A percentile compares a stretch with the other conserved stretches of the same genome.
Conservation (phyloP, 352 stramenopile genomes). For the Hyaloperonospora brassicae region DNA sequence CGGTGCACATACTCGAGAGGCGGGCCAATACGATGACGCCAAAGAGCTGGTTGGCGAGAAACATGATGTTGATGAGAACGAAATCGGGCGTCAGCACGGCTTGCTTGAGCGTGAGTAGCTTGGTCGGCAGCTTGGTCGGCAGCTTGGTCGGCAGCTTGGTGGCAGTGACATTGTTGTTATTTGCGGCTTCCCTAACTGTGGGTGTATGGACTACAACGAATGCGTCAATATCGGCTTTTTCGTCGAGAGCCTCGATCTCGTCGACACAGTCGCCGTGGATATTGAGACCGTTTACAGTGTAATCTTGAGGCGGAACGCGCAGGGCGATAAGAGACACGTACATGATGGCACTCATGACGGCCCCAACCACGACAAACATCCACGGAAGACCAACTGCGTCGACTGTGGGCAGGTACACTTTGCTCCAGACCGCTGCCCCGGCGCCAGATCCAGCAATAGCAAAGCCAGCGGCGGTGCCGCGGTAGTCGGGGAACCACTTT, state of each 20-base stretch:
- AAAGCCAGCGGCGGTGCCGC: constrained; percentile 57
- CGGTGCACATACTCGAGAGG: constrained; percentile 44
- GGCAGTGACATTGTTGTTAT: too few relatives aligned
- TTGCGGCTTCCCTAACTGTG: too few relatives aligned
- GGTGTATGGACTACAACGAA: too few relatives aligned
- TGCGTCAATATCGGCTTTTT: too few relatives aligned
- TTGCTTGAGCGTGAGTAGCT: constrained; percentile 42
- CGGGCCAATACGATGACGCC: constrained; percentile 58
- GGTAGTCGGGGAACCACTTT: constrained; percentile 77
- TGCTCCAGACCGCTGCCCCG: constrained; percentile 56
- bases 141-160: constrained; percentile 9
- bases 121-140: too few relatives aligned
- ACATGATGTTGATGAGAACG: constrained; percentile 63
- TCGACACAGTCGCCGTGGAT: constrained; percentile 48
- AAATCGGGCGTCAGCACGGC: constrained; percentile 50
- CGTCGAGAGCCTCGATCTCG: constrained; percentile 1
- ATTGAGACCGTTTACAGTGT: constrained; percentile 43
- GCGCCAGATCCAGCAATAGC: constrained; percentile 55
- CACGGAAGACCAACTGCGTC: constrained; percentile 33
- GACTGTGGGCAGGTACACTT: constrained; percentile 52
- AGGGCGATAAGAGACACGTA: constrained; percentile 34
- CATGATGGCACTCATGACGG: constrained; percentile 32
- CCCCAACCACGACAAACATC: constrained; percentile 46
- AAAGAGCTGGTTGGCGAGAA: constrained; percentile 56
- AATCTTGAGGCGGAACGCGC: constrained; percentile 38